Evolutionary conservation across 2,329 filamentous ascomycete species (phyloP).

Genomic region (Phaeosphaeria sp.): DNA sequence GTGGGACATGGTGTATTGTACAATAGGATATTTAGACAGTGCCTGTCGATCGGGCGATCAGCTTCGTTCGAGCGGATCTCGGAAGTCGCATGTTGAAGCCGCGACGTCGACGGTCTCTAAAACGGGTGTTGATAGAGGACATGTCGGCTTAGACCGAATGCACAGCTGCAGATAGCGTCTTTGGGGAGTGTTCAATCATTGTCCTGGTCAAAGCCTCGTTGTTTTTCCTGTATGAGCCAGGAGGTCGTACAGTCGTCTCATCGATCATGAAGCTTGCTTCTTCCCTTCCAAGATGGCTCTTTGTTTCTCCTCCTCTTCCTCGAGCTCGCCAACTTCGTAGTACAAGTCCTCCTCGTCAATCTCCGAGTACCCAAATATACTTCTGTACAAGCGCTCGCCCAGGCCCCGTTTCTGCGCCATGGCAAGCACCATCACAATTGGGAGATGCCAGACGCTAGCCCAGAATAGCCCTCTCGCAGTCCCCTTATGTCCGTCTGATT

Average conservation of each 20-base stretch:
- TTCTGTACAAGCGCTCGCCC: conserved; percentile 40
- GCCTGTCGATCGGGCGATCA: conserved; percentile 19
- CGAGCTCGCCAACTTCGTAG: conserved; percentile 38
- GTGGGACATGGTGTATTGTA: conserved; percentile 35
- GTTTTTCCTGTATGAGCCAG: not conserved
- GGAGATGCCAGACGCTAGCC: conserved; percentile 97
- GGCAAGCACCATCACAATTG: conserved; percentile 85
- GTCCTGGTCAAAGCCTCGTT: not conserved
- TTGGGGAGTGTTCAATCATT: not conserved
- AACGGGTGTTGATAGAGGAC: not conserved
- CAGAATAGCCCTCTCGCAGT: conserved; percentile 88
- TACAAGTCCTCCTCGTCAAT: conserved; percentile 42
- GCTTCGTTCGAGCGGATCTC: conserved; percentile 9
- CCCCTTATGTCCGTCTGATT: conserved; percentile 75
- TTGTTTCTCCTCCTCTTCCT: conserved; percentile 29
- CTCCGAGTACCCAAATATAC: conserved; percentile 39
- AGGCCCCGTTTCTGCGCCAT: conserved; percentile 89
- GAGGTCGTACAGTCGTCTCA: not conserved
- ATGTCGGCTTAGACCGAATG: not conserved
- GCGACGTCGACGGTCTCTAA: not conserved
- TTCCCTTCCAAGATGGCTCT: conserved; percentile 8
- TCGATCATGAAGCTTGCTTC: conserved; percentile 8
- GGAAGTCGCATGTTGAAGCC: conserved; percentile 1
- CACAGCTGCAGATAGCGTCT: not conserved
- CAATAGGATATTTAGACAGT: conserved; percentile 26